A percentile compares a stretch with the other conserved stretches of the same genome.
Conservation (phyloP, 352 stramenopile genomes). For the Phytophthora syringae region DNA sequence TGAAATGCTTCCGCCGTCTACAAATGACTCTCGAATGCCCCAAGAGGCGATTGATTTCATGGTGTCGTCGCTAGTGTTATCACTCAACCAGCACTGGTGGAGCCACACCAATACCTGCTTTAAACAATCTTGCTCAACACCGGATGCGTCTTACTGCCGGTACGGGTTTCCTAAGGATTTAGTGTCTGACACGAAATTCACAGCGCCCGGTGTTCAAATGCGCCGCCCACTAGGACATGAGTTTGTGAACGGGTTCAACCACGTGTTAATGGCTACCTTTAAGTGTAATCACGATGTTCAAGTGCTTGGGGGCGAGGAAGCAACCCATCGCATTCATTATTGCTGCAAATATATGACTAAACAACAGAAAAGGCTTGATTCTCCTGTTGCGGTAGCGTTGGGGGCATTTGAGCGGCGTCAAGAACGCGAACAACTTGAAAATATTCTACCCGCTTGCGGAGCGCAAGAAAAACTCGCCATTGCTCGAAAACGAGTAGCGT, state of each 20-base stretch:
- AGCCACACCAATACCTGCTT: not conserved
- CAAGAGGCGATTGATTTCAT: not conserved
- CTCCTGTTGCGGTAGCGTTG: not conserved
- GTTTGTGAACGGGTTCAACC: not conserved
- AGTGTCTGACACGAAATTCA: not conserved
- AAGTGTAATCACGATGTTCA: too few relatives aligned
- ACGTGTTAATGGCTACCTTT: not conserved
- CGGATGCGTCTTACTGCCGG: not conserved
- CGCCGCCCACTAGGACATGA: not conserved
- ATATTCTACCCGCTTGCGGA: not conserved
- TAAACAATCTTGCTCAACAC: not conserved
- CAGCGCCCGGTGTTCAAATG: not conserved
- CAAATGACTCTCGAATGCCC: not conserved
- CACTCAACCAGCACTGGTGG: slow-evolving; percentile 4
- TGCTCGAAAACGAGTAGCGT: too few relatives aligned
- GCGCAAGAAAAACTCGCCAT: too few relatives aligned
- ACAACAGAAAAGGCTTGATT: not conserved
- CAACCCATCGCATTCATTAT: not conserved
- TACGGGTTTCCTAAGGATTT: not conserved
- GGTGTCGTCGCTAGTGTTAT: not conserved
- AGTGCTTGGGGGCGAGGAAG: not conserved
- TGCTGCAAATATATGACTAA: not conserved
- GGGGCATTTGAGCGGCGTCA: not conserved
- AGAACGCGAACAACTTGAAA: not conserved
- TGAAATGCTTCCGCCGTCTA: not conserved